Percentiles rank a stretch among this genome's conserved stretches.
Evolutionary conservation across 371 early-diverging fungal species (phyloP).

Genomic region (Lichtheimia corymbifera): DNA sequence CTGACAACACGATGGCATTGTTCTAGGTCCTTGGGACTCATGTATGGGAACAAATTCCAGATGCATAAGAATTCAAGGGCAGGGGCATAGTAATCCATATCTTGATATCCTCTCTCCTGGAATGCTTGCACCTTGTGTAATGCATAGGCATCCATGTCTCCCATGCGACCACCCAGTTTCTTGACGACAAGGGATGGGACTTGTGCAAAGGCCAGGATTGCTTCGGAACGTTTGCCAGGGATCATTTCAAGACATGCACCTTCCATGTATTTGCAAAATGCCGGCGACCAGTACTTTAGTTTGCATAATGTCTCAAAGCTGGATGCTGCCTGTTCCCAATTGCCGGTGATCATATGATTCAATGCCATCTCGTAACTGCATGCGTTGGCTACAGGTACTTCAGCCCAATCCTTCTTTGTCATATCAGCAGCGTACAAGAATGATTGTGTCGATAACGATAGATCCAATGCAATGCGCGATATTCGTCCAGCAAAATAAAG

Average conservation of each 20-base stretch:
- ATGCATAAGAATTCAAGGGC: slow-evolving; percentile 60
- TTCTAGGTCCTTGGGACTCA: slow-evolving; percentile 35
- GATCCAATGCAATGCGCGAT: slow-evolving; percentile 43
- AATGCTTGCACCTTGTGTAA: slow-evolving; percentile 55
- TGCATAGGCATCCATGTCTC: slow-evolving; percentile 57
- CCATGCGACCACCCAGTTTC: slow-evolving; percentile 57
- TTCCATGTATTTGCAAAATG: slow-evolving; percentile 59
- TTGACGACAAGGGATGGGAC: slow-evolving; percentile 47
- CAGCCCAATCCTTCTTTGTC: slow-evolving; percentile 44
- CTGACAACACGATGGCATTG: slow-evolving; percentile 32
- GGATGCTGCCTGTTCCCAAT: slow-evolving; percentile 53
- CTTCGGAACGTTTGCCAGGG: slow-evolving; percentile 41
- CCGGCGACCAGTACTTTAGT: slow-evolving; percentile 61
- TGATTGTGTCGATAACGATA: slow-evolving; percentile 54
- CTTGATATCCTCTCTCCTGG: slow-evolving; percentile 52
- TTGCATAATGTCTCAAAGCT: slow-evolving; percentile 50
- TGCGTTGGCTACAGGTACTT: slow-evolving; percentile 48
- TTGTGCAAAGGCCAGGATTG: slow-evolving; percentile 48
- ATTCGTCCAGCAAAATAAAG: slow-evolving; percentile 58
- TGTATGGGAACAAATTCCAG: slow-evolving; percentile 55
- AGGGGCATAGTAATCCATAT: slow-evolving; percentile 47
- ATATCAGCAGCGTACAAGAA: slow-evolving; percentile 48
- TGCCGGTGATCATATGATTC: slow-evolving; percentile 54
- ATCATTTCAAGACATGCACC: slow-evolving; percentile 55
- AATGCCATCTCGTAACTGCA: slow-evolving; percentile 61